Evolutionary conservation across 306 rosid genomes (phyloP).

Genomic region (Malus asiatica): DNA sequence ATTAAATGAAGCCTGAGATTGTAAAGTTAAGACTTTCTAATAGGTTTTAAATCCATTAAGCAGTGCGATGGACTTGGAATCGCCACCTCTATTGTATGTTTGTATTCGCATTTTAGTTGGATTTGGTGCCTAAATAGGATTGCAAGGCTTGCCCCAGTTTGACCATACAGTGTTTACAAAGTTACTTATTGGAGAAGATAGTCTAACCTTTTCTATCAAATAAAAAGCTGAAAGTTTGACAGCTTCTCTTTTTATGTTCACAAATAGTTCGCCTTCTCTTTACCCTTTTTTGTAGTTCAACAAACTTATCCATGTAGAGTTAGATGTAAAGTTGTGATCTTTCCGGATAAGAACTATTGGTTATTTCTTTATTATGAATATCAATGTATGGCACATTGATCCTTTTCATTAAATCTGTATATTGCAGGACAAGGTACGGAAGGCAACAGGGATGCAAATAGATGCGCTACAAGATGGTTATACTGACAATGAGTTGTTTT

Average conservation of each 20-base stretch:
- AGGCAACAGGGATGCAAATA: constrained; percentile 80
- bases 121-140: background rate
- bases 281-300: background rate
- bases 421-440: constrained; percentile 71
- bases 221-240: background rate
- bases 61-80: background rate
- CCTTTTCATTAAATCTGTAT: constrained; percentile 7
- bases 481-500: constrained; percentile 64
- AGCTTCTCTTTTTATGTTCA: background rate
- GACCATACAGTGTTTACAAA: background rate
- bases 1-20: background rate
- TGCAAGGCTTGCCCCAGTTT: background rate
- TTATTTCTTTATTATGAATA: background rate
- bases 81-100: background rate
- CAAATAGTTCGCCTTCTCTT: background rate
- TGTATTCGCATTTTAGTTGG: background rate
- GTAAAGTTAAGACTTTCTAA: background rate
- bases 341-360: background rate
- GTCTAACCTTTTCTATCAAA: background rate
- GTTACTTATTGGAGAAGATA: background rate
- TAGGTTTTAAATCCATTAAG: background rate
- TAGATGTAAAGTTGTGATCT: background rate
- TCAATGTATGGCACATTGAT: background rate
- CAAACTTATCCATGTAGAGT: background rate
- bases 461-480: constrained; percentile 79